Base-by-base conservation (phyloP, 2,329 filamentous ascomycete species). In the Cyphellophora europaea region DNA sequence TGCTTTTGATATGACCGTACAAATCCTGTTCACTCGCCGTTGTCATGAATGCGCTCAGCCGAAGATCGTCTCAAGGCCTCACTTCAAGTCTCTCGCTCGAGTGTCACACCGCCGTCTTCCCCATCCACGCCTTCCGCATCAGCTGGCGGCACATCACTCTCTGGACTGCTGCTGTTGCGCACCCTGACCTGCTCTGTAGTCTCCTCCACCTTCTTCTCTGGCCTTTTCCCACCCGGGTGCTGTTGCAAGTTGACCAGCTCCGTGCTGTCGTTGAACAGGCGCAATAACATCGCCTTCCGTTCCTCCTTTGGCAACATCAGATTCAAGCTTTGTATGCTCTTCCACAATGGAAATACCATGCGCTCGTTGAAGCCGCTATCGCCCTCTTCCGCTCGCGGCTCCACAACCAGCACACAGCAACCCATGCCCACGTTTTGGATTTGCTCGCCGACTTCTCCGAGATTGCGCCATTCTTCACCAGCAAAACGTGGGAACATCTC, bases 241-340 rank as follows among this genome's bases (percentile, higher is more conserved):
- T 48, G 19, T 40, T 43, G 17, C 30, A 40, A 73, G 56, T 91
- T 93, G 43, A 93, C 72, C 31, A 94, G 69, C 3, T 85, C 85
- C 0, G 83, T 81, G 17, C 81, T 81, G 49, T 96, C 89, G 55
- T 95, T 93, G 65, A 81, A 98, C 41, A 98, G 69, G 14, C 91
- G 73, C 44, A 96, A 68, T 49, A 96, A 65, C 85, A 96, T 93
- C 1, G 91, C 91, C 15, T 78, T 80, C 11, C 91, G 77, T 47
- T 98, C 91, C 58, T 98, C 91, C 66, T 98, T 98, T 32, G 91
- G 89, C 53, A 98, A 69, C 91, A 98, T 98, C 35, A 98, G 74
- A 58, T 98, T 98, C 40, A 96, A 70, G 13, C 82, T 89, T 49
- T 88, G 79, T 42, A 93, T 74, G 55, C 87, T 93, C 62, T 93